Percentiles rank a stretch among this genome's conserved stretches.
phyloP scores from a whole-genome alignment of 1,284 basidiomycete genomes.

The Ustilago xerochloae region DNA sequence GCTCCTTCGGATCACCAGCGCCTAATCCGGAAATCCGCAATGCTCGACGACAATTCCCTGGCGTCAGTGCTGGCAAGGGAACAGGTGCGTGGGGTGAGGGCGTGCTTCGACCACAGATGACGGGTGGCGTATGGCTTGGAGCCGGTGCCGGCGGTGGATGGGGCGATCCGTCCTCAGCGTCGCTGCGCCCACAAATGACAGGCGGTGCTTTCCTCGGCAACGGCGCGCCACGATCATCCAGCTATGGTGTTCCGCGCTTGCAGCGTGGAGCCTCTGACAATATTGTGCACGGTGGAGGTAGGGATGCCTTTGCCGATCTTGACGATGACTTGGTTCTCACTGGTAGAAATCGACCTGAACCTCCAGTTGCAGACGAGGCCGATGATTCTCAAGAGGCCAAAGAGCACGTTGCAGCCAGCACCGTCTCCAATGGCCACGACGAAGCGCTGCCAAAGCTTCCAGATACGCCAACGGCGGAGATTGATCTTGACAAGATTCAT shows the following conservation, averaged over 20 bases:
- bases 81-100: conserved; percentile 58
- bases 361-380: neutral
- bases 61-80: conserved; percentile 43
- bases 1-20: conserved; percentile 60
- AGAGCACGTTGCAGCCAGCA: conserved; percentile 3
- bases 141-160: conserved; percentile 43
- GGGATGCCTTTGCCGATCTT: conserved; percentile 60
- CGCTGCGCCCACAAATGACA: conserved; percentile 58
- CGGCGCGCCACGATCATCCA: conserved; percentile 29
- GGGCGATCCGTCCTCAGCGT: conserved; percentile 37
- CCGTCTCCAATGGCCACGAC: neutral
- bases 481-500: conserved; percentile 37
- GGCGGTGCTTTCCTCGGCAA: conserved; percentile 48
- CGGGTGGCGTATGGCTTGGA: conserved; percentile 61
- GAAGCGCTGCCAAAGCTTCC: conserved; percentile 37
- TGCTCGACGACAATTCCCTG: conserved; percentile 48
- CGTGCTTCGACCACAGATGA: conserved; percentile 60
- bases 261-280: conserved; percentile 44
- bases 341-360: conserved; percentile 33
- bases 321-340: conserved; percentile 52
- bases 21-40: conserved; percentile 54
- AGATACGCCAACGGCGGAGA: conserved; percentile 44
- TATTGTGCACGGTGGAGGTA: conserved; percentile 32
- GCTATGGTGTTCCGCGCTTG: conserved; percentile 21
- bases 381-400: conserved; percentile 5